These are phyloP conservation scores for Pistacia vera DNA, from an alignment of 345 rosid genomes.

Conservation along the genomic window DNA sequence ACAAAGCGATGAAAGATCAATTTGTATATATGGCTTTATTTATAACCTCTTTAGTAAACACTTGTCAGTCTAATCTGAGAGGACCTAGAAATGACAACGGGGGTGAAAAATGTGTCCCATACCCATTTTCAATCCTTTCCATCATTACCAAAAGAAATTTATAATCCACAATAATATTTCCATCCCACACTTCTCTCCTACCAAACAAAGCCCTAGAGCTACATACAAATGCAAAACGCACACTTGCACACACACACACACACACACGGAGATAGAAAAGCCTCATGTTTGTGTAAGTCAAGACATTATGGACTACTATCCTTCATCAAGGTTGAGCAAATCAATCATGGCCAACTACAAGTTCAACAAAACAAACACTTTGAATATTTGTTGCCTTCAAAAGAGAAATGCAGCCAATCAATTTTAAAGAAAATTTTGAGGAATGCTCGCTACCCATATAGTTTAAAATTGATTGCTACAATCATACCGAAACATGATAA, in stretches of 20 bases:
- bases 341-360: neutral
- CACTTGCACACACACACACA: neutral
- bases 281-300: neutral
- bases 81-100: neutral
- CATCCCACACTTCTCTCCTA: neutral
- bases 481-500: neutral
- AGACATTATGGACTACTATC: neutral
- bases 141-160: neutral
- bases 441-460: neutral
- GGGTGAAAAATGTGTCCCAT: neutral
- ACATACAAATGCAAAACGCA: neutral
- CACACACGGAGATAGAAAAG: neutral
- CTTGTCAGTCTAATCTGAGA: neutral
- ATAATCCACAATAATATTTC: neutral
- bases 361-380: neutral
- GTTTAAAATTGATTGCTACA: neutral
- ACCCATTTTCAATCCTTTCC: neutral
- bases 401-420: neutral
- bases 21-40: neutral
- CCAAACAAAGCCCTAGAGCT: neutral
- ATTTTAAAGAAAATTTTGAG: neutral
- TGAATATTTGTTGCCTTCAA: neutral
- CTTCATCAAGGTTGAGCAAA: neutral
- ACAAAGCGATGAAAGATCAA: neutral
- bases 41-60: neutral